A percentile compares a stretch with the other conserved stretches of the same genome.
Conservation (phyloP, 805 yeast genomes). For the Spencermartinsiella europaea region DNA sequence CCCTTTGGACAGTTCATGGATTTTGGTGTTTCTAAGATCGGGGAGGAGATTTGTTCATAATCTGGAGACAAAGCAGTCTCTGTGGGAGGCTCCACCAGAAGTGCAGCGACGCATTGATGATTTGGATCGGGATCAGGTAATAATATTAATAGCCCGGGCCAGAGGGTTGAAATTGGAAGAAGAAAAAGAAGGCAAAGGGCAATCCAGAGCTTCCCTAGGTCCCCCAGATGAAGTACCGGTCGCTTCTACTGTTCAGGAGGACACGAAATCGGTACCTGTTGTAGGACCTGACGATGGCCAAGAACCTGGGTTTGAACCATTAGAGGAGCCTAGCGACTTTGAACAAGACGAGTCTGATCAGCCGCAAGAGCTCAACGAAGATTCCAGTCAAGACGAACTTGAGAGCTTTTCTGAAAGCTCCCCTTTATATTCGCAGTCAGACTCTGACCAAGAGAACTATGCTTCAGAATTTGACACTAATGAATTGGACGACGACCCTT, state of each 20-base stretch:
- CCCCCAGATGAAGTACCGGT: background rate
- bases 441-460: constrained; percentile 18
- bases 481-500: constrained; percentile 15
- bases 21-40: constrained; percentile 36
- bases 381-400: constrained; percentile 3
- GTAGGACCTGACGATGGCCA: constrained; percentile 9
- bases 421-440: constrained; percentile 6
- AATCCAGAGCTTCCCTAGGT: constrained; percentile 3
- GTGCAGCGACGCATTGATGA: constrained; percentile 26
- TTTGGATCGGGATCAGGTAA: constrained; percentile 30
- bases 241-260: constrained; percentile 1
- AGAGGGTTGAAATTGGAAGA: constrained; percentile 32
- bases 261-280: constrained; percentile 13
- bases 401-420: background rate
- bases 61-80: constrained; percentile 25
- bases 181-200: constrained; percentile 1
- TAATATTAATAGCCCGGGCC: constrained; percentile 35
- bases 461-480: constrained; percentile 10
- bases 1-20: constrained; percentile 32
- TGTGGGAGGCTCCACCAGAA: constrained; percentile 35
- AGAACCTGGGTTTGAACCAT: constrained; percentile 1
- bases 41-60: constrained; percentile 43
- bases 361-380: constrained; percentile 12
- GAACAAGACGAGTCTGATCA: constrained; percentile 18
- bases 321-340: constrained; percentile 8